phyloP scores from a whole-genome alignment of 331 rosid genomes.

The Stylosanthes scabra region DNA sequence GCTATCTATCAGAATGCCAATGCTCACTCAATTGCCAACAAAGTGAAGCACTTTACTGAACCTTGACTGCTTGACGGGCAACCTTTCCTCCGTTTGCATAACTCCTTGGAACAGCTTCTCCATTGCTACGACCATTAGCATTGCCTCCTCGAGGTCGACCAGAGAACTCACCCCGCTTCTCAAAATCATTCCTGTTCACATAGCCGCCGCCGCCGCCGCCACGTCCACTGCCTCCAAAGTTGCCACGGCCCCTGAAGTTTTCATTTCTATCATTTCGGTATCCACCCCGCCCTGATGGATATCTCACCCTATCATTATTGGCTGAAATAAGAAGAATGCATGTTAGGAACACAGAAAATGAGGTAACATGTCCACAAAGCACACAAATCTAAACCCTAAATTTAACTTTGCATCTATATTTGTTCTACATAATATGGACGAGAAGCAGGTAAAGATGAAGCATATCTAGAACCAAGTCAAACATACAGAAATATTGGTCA shows the following conservation, averaged over 20 bases:
- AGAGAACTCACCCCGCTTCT: conserved; percentile 59
- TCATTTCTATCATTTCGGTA: conserved; percentile 70
- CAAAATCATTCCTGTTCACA: conserved; percentile 57
- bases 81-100: conserved; percentile 55
- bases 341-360: neutral
- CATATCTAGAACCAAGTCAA: neutral
- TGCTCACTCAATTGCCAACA: conserved; percentile 40
- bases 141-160: conserved; percentile 54
- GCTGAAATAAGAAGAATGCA: conserved; percentile 55
- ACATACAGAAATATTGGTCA: neutral
- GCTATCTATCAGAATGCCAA: conserved; percentile 39
- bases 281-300: conserved; percentile 72
- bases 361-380: neutral
- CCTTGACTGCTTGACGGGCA: conserved; percentile 50
- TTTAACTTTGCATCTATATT: neutral
- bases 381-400: neutral
- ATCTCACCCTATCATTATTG: conserved; percentile 60
- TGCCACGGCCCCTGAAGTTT: conserved; percentile 65
- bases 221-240: conserved; percentile 54
- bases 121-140: conserved; percentile 52
- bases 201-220: conserved; percentile 53
- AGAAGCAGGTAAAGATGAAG: neutral
- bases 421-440: neutral
- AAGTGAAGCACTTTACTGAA: conserved; percentile 35
- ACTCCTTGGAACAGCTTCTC: conserved; percentile 50